Percentiles rank a stretch among this genome's conserved stretches.
Evolutionary conservation across 1,284 basidiomycete genomes (phyloP).

Genomic region (Cutaneotrichosporon sp.): DNA sequence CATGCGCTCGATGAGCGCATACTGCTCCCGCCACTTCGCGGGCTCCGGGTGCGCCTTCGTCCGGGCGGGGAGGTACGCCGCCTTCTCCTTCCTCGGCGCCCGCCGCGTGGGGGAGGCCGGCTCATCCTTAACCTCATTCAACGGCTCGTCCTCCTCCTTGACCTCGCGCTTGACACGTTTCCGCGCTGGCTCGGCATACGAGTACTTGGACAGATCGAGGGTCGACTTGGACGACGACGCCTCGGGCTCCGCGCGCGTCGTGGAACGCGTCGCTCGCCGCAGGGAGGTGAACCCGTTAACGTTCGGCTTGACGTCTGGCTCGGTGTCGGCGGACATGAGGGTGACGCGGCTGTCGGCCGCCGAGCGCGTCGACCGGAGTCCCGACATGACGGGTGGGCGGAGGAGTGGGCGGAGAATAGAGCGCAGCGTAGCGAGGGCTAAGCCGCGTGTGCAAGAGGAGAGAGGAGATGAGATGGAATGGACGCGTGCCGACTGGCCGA

Average conservation of each 20-base stretch:
- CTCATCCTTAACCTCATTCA: slow-evolving; percentile 11
- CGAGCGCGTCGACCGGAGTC: slow-evolving; percentile 22
- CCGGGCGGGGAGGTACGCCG: slow-evolving; percentile 58
- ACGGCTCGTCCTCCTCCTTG: slow-evolving; percentile 8
- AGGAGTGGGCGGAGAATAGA: slow-evolving; percentile 3
- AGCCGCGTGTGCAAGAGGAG: background rate
- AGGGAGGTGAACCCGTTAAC: slow-evolving; percentile 21
- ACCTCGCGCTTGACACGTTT: slow-evolving; percentile 21
- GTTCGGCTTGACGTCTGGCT: slow-evolving; percentile 12
- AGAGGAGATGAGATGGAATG: background rate
- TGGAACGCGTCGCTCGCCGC: slow-evolving; percentile 29
- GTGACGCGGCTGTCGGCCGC: slow-evolving; percentile 21
- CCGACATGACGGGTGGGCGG: background rate
- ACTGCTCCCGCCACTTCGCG: slow-evolving; percentile 70
- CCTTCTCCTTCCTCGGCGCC: slow-evolving; percentile 35
- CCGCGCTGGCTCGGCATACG: slow-evolving; percentile 19
- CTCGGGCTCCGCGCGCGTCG: slow-evolving; percentile 8
- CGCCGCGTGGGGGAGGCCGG: background rate
- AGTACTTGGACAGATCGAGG: slow-evolving; percentile 27
- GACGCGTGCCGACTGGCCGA: background rate
- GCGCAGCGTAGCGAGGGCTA: background rate
- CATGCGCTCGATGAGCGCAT: slow-evolving; percentile 76
- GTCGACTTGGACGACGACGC: background rate
- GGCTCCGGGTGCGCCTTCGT: slow-evolving; percentile 71
- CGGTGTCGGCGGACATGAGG: slow-evolving; percentile 15